A percentile compares a stretch with the other conserved stretches of the same genome.
Conservation (phyloP, 768 basidiomycete genomes). For the Mycena crocata region DNA sequence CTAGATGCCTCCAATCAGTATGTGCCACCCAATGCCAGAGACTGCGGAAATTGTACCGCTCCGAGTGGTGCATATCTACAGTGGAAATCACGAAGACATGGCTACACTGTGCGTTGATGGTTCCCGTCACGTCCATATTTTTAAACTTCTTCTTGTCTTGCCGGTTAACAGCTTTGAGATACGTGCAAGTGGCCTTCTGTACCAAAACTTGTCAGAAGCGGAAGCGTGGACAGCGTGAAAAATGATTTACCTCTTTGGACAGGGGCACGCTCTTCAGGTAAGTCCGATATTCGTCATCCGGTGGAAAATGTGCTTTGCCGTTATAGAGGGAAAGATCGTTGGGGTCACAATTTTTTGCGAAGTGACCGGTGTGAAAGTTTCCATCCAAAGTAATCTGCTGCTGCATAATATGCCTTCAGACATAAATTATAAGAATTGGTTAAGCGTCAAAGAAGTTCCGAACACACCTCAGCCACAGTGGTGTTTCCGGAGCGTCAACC, state of each 20-base stretch:
- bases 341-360: neutral
- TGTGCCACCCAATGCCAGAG: neutral
- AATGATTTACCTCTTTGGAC: neutral
- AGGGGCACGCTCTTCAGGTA: neutral
- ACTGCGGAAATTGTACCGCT: neutral
- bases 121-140: neutral
- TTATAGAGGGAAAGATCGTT: neutral
- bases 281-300: neutral
- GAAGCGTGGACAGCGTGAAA: neutral
- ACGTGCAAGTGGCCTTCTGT: neutral
- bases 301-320: neutral
- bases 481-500: neutral
- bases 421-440: too few species aligned
- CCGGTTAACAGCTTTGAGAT: neutral
- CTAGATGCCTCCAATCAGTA: neutral
- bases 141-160: neutral
- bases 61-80: neutral
- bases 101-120: constrained; percentile 2
- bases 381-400: neutral
- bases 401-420: neutral
- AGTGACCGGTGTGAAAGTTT: neutral
- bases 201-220: neutral
- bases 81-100: neutral
- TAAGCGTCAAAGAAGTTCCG: too few species aligned
- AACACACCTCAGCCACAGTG: too few species aligned